Percentiles rank a stretch among this genome's conserved stretches.
Conservation (phyloP, 257 asterid genomes). For the Solanum megistacrolobum region DNA sequence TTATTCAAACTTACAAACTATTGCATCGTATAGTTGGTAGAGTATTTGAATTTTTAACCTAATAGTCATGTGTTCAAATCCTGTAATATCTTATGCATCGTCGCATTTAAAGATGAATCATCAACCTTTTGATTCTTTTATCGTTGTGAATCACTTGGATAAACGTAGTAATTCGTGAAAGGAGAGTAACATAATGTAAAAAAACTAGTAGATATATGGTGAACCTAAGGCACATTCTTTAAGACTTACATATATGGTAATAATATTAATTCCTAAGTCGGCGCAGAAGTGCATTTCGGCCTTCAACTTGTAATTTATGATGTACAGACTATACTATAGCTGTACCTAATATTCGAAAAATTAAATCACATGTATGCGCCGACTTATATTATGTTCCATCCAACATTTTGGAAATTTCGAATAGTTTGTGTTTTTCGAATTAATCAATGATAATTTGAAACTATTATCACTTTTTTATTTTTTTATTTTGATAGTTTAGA, state of each 20-base stretch:
- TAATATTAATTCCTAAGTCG: neutral
- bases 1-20: neutral
- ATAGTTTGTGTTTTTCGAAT: too few relatives aligned
- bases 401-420: neutral
- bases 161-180: neutral
- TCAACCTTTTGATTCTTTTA: too few relatives aligned
- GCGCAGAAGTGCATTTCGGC: neutral
- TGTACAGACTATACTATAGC: neutral
- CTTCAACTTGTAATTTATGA: neutral
- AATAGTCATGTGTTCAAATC: fast-evolving
- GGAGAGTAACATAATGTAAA: neutral
- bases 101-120: too few relatives aligned
- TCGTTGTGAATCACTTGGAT: neutral
- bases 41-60: neutral
- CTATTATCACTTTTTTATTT: too few relatives aligned
- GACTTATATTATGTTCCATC: neutral
- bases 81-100: too few relatives aligned
- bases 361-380: neutral
- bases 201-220: neutral
- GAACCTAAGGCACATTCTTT: neutral
- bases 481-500: too few relatives aligned
- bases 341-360: neutral
- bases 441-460: too few relatives aligned
- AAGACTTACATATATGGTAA: neutral
- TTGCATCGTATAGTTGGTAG: neutral